Percentiles rank a stretch among this genome's conserved stretches.
Conservation (phyloP, 345 rosid species). For the Salix udensis region DNA sequence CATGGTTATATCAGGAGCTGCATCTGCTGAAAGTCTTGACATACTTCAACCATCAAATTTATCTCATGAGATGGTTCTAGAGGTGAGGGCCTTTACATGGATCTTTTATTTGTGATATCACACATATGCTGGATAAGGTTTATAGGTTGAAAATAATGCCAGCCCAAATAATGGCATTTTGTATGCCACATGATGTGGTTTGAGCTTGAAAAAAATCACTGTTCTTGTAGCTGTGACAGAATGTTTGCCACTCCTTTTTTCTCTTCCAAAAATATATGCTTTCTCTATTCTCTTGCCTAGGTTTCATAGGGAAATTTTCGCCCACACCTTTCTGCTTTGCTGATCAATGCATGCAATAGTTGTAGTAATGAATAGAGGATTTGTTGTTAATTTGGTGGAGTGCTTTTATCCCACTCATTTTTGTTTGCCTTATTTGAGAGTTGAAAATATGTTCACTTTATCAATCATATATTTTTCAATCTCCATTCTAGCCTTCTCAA, state of each 20-base stretch:
- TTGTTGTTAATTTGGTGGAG: no score
- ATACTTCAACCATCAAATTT: slow-evolving; percentile 70
- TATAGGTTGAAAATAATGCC: background rate
- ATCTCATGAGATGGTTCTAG: slow-evolving; percentile 43
- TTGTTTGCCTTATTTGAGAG: background rate
- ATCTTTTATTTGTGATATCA: background rate
- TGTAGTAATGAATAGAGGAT: background rate
- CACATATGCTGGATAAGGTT: background rate
- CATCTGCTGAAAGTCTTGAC: slow-evolving; percentile 43
- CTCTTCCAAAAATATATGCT: no score
- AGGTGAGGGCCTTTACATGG: slow-evolving; percentile 36
- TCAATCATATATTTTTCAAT: background rate
- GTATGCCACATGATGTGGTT: background rate
- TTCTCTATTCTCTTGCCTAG: background rate
- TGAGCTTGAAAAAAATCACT: background rate
- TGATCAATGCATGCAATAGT: background rate
- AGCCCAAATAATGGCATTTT: background rate
- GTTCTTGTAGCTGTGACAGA: background rate
- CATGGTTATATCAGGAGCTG: slow-evolving; percentile 65
- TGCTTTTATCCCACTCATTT: background rate
- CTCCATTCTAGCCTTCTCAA: background rate
- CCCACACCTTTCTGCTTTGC: background rate
- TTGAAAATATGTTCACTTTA: background rate
- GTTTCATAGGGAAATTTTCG: background rate
- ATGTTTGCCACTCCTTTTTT: background rate